These are phyloP conservation scores for Hortiboletus campestris DNA, from an alignment of 768 basidiomycete species.

Conservation along the genomic window DNA sequence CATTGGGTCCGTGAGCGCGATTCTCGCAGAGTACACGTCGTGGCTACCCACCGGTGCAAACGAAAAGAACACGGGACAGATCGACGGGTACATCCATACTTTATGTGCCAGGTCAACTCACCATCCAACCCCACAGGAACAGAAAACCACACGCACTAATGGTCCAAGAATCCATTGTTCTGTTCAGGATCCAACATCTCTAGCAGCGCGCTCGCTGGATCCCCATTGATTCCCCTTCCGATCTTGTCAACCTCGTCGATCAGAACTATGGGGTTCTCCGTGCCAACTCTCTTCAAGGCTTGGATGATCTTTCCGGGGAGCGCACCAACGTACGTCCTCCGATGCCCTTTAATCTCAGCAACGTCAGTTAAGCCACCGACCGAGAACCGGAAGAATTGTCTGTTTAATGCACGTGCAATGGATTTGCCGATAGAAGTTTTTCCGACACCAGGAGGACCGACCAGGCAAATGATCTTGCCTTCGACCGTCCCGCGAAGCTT, in stretches of 20 bases:
- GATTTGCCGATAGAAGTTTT: conserved; percentile 97
- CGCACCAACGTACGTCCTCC: conserved; percentile 95
- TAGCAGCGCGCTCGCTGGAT: conserved; percentile 85
- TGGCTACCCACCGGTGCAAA: conserved; percentile 69
- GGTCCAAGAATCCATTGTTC: conserved; percentile 91
- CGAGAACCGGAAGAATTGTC: conserved; percentile 95
- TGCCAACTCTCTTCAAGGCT: conserved; percentile 88
- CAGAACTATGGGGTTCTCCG: conserved; percentile 90
- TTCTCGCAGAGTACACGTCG: background rate
- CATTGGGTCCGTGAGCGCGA: conserved; percentile 5
- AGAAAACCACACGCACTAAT: conserved; percentile 65
- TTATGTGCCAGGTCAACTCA: conserved; percentile 2
- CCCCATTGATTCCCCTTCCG: conserved; percentile 86
- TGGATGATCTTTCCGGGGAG: conserved; percentile 95
- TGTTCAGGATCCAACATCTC: conserved; percentile 97
- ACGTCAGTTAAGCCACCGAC: conserved; percentile 97
- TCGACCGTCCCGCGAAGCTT: conserved; percentile 92
- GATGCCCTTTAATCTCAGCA: conserved; percentile 97
- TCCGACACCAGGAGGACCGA: conserved; percentile 96
- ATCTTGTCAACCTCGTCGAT: conserved; percentile 98
- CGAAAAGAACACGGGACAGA: conserved; percentile 92
- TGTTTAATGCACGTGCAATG: conserved; percentile 84
- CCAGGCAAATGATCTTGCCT: conserved; percentile 96
- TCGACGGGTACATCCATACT: conserved; percentile 98
- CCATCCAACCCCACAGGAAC: background rate